Base-by-base conservation (phyloP, 1,284 basidiomycete species). In the Dichomitus squalens region DNA sequence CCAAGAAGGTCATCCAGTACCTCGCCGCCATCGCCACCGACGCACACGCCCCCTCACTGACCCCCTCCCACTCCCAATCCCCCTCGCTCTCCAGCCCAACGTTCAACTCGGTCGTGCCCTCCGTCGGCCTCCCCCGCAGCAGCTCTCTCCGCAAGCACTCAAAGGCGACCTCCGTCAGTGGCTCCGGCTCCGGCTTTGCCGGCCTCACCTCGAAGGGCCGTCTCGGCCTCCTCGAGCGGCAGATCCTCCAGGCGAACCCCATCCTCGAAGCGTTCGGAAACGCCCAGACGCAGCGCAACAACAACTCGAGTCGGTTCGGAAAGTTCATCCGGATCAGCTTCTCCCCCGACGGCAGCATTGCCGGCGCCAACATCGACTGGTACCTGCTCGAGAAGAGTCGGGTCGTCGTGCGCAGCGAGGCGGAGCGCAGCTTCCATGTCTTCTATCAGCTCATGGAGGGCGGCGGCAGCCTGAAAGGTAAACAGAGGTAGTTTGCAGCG, bases 1-100 rank as follows among this genome's bases (percentile, higher is more conserved):
- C 97, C 14, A 99, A 99, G 83, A 98, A 98, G 71, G 96, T 99
- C 68, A 99, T 99, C 58, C 97, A 99, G 73, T 99, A 99, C 74
- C 88, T 99, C 33, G 96, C 97, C 0, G 95, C 97, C 9, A 98
- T 98, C 64, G 97, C 97, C 3, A 88, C 92, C 16, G 92, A 95
- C 70, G 79, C 84, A 4, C 85, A 91, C 64, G 75, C 76, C 18
- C 79, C 83, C n/a, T 57, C 64, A 11, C 60, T 76, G 21, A 75
- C 81, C 1, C 75, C 85, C 9, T 75, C 83, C n/a, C 87, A 90
- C 70, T 81, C 81, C 31, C 85, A 81, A 53, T 81, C 81, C 7
- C 81, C 79, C 14, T 85, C 77, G 0, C 68, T 89, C 49, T 64
- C 73, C 0, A 68, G 76, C 3, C 79, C 83, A 4, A 33, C 44